Evolutionary conservation across 176 grass and related monocot genomes (phyloP).

Genomic region (Carex littledalei): DNA sequence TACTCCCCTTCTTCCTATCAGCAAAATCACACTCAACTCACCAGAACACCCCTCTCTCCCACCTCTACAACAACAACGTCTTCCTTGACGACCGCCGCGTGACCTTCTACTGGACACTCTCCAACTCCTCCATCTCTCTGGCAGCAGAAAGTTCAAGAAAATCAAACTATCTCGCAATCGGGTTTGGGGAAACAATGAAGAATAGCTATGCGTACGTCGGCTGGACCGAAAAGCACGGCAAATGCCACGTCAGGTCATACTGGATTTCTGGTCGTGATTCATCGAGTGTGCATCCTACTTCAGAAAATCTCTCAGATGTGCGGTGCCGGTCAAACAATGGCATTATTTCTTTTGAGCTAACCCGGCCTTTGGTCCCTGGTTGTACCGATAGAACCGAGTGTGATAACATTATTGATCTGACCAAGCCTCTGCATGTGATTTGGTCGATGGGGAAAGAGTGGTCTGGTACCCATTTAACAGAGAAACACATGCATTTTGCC

Average conservation of each 20-base stretch:
- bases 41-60: background rate
- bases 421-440: slow-evolving; percentile 72
- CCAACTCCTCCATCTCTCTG: slow-evolving; percentile 57
- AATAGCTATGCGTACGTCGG: slow-evolving; percentile 69
- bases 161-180: slow-evolving; percentile 76
- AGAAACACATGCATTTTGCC: slow-evolving; percentile 69
- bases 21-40: slow-evolving; percentile 9
- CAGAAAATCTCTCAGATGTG: slow-evolving; percentile 62
- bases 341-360: slow-evolving; percentile 80
- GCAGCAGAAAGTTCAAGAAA: slow-evolving; percentile 62
- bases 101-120: slow-evolving; percentile 66
- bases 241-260: slow-evolving; percentile 57
- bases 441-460: slow-evolving; percentile 87
- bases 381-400: slow-evolving; percentile 59
- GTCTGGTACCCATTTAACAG: slow-evolving; percentile 44
- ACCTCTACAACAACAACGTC: slow-evolving; percentile 51
- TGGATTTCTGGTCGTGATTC: slow-evolving; percentile 70
- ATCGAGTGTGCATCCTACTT: slow-evolving; percentile 48
- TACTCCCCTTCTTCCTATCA: background rate
- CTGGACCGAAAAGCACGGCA: slow-evolving; percentile 60
- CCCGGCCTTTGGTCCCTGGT: slow-evolving; percentile 52
- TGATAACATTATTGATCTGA: slow-evolving; percentile 72
- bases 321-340: slow-evolving; percentile 68
- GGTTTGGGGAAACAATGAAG: slow-evolving; percentile 56
- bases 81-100: slow-evolving; percentile 71